Percentiles rank a stretch among this genome's conserved stretches.
These are phyloP conservation scores for Sporothrix inflata DNA, from an alignment of 2,329 filamentous ascomycete species.

Conservation along the genomic window DNA sequence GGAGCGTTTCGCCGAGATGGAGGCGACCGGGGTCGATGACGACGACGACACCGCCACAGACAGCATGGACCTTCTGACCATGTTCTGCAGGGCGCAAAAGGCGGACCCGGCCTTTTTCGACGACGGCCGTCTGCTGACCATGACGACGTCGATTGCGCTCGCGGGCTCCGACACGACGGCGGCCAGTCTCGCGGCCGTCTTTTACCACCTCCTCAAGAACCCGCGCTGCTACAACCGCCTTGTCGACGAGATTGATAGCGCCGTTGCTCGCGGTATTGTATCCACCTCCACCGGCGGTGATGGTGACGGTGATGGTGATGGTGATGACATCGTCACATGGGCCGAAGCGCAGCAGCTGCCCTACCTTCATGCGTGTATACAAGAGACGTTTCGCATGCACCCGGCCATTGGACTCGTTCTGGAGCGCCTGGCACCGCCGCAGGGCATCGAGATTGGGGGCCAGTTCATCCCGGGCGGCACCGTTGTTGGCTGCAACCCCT, in stretches of 20 bases:
- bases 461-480: slow-evolving; percentile 41
- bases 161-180: slow-evolving; percentile 39
- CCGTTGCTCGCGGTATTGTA: background rate
- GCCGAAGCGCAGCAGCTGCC: slow-evolving; percentile 41
- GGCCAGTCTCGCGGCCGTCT: slow-evolving; percentile 33
- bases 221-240: background rate
- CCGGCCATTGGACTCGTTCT: slow-evolving; percentile 37
- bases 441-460: slow-evolving; percentile 31
- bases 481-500: slow-evolving; percentile 44
- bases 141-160: slow-evolving; percentile 42
- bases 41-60: background rate
- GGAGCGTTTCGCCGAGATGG: slow-evolving; percentile 15
- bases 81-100: slow-evolving; percentile 25
- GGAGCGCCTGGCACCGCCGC: slow-evolving; percentile 21
- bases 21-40: background rate
- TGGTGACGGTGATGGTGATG: background rate
- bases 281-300: no score
- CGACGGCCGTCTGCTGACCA: slow-evolving; percentile 24
- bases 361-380: slow-evolving; percentile 54
- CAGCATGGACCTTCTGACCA: slow-evolving; percentile 39
- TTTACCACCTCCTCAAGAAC: slow-evolving; percentile 36
- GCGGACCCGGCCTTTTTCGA: slow-evolving; percentile 13
- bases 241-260: slow-evolving; percentile 17
- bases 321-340: slow-evolving; percentile 4
- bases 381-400: slow-evolving; percentile 52